Conservation (phyloP, 2,329 filamentous ascomycete species). For the Aspergillus alliaceus region DNA sequence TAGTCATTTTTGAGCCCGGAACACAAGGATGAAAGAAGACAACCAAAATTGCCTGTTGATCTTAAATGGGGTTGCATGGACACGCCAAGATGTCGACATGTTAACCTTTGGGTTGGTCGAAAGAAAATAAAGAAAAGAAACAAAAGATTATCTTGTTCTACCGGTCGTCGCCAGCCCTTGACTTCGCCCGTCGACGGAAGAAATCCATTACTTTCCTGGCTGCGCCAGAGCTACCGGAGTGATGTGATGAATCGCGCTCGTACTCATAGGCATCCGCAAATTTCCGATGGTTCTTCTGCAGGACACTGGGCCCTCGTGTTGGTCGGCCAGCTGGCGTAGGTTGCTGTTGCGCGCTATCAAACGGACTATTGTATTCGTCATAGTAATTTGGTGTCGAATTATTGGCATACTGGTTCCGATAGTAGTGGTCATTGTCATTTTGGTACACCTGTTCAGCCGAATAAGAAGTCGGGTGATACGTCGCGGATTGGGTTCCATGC, state of each 20-base stretch:
- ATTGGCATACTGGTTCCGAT: conserved; percentile 30
- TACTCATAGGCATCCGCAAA: conserved; percentile 88
- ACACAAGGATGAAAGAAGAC: conserved; percentile 12
- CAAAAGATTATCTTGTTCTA: conserved; percentile 20
- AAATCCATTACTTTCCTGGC: conserved; percentile 97
- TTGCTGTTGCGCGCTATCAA: conserved; percentile 41
- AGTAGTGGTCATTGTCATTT: conserved; percentile 32
- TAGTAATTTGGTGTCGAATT: conserved; percentile 43
- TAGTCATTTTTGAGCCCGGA: conserved; percentile 6
- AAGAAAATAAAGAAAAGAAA: conserved; percentile 11
- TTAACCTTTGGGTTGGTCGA: conserved; percentile 13
- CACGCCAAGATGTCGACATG: conserved; percentile 9
- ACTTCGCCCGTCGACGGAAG: conserved; percentile 83
- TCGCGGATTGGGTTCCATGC: conserved; percentile 34
- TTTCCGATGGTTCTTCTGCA: conserved; percentile 82
- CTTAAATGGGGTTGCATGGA: conserved; percentile 7
- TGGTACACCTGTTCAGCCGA: conserved; percentile 34
- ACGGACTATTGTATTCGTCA: conserved; percentile 48
- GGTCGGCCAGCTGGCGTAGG: conserved; percentile 43
- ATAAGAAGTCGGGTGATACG: conserved; percentile 28
- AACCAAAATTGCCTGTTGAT: conserved; percentile 12
- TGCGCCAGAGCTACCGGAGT: conserved; percentile 80
- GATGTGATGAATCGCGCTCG: conserved; percentile 59
- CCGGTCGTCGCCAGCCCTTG: conserved; percentile 54
- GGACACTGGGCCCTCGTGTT: conserved; percentile 54